A percentile compares a stretch with the other conserved stretches of the same genome.
Conservation (phyloP, 305 asterid genomes). For the Fraxinus albicans region DNA sequence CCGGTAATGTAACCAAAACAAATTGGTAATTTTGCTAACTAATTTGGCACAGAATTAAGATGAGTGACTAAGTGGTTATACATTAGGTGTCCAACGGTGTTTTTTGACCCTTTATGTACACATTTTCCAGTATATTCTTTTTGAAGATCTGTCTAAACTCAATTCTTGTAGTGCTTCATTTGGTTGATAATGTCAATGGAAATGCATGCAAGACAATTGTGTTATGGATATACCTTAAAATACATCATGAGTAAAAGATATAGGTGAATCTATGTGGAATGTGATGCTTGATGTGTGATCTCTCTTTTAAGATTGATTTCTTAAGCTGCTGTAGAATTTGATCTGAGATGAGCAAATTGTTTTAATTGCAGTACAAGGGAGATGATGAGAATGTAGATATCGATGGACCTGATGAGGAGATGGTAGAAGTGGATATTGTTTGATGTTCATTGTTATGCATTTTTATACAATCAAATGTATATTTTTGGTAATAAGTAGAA, state of each 20-base stretch:
- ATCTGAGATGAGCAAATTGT: conserved; percentile 24
- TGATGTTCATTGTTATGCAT: conserved; percentile 23
- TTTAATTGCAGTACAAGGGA: conserved; percentile 62
- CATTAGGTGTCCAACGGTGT: background rate
- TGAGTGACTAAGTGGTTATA: background rate
- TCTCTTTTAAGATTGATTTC: background rate
- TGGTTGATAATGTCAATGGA: background rate
- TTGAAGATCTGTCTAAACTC: background rate
- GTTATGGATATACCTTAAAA: background rate
- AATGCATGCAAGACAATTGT: background rate
- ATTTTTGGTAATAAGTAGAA: conserved; percentile 19
- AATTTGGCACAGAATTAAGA: background rate
- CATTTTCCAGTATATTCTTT: background rate
- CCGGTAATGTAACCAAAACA: background rate
- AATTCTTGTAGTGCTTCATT: background rate
- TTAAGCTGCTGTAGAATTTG: conserved; percentile 4
- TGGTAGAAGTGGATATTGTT: conserved; percentile 63
- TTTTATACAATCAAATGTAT: background rate
- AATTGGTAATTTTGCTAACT: background rate
- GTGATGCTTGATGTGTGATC: background rate
- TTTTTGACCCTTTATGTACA: background rate
- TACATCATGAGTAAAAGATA: background rate
- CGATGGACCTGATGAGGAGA: conserved; percentile 62
- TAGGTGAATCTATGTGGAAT: background rate
- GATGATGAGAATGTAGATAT: conserved; percentile 51